phyloP scores from a whole-genome alignment of 768 basidiomycete genomes.

The Termitomyces sp. region DNA sequence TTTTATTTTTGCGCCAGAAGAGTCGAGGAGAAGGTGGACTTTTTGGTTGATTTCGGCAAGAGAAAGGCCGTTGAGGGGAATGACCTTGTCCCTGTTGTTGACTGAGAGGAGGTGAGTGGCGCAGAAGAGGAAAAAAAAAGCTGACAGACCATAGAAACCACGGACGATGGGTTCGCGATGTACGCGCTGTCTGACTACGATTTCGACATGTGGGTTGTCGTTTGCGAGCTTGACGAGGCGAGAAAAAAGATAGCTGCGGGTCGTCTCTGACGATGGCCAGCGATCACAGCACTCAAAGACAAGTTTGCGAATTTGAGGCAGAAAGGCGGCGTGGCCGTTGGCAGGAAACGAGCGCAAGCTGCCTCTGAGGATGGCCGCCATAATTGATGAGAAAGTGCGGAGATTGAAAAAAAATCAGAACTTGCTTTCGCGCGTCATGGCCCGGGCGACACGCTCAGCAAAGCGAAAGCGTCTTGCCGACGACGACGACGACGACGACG shows the following conservation, averaged over 20 bases:
- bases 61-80: constrained; percentile 72
- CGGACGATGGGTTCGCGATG: constrained; percentile 75
- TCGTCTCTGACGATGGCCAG: constrained; percentile 69
- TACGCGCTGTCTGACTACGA: constrained; percentile 74
- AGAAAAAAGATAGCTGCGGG: constrained; percentile 63
- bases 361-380: constrained; percentile 34
- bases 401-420: constrained; percentile 20
- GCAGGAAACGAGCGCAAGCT: constrained; percentile 51
- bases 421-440: constrained; percentile 31
- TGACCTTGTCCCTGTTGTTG: constrained; percentile 85
- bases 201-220: constrained; percentile 76
- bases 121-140: constrained; percentile 4
- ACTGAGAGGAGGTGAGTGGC: constrained; percentile 35
- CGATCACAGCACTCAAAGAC: constrained; percentile 87
- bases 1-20: constrained; percentile 83
- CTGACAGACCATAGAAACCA: constrained; percentile 69
- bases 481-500: constrained; percentile 36
- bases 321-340: constrained; percentile 70
- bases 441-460: constrained; percentile 66
- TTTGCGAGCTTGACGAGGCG: constrained; percentile 61
- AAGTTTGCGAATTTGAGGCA: constrained; percentile 78
- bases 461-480: constrained; percentile 60
- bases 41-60: constrained; percentile 72
- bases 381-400: constrained; percentile 15
- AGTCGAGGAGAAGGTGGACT: constrained; percentile 77